Evolutionary conservation across 768 basidiomycete genomes (phyloP), one percentile per base, ranked within the genome.

Genomic region (Amanita brunnescens): DNA sequence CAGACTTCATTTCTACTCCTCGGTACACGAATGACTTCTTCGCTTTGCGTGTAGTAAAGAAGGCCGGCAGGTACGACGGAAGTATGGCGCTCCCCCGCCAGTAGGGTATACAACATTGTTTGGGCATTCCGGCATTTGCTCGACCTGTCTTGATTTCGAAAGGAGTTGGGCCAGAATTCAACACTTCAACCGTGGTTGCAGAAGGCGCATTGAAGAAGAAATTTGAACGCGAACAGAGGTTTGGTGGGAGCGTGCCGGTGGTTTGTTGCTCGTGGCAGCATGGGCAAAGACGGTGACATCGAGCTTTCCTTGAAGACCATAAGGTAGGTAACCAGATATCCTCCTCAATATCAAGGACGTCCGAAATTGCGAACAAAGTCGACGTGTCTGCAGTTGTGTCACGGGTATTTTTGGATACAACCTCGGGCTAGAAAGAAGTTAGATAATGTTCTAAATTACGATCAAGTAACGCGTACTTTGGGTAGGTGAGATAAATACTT

Each of bases 111-210:
- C 3, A 99, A 70, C 85, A 97, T 93, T 1, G 96, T 99, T 67
- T 99, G 96, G 0, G 96, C 80, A 93, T 83, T 0, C 81, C 85
- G 5, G 74, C 70, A 6, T 78, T 70, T 0, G 85, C 70, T 26
- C 87, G 77, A 1, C 96, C 96, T 0, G 96, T 99, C 69, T 99
- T 99, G 68, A 99, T 91, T 65, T 99, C 96, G 48, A 99, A 82
- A 1, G 95, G 95, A 58, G 41, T 46, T 9, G 44, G 44, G 16
- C 32, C 23, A 3, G 51, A 52, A 13, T 30, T 40, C 18, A 52
- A n/a, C 8, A 38, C 12, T 34, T 44, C 35, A 21, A 32, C n/a
- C 45, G 30, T 23, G 5, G 7, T 7, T 20, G 26, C 12, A 23
- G 51, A 8, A 43, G 50, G 21, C 6, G 34, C 21, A 14, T 3